Percentiles rank a stretch among this genome's conserved stretches.
phyloP scores from a whole-genome alignment of 257 asterid species.

The Schizonepeta tenuifolia region DNA sequence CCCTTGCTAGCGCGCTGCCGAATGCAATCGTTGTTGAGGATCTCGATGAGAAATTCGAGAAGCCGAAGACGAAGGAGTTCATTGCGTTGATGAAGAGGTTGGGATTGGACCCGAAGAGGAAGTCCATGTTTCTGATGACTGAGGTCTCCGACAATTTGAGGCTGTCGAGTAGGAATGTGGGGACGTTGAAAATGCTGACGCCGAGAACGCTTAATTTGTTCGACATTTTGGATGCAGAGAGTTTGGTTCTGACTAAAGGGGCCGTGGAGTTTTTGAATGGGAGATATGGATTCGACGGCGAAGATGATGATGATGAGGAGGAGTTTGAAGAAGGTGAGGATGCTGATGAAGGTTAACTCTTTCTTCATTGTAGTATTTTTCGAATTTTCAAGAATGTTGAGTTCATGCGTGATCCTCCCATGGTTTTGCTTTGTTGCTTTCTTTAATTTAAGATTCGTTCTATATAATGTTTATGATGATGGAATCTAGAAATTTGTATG shows the following conservation, averaged over 20 bases:
- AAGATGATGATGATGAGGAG: slow-evolving; percentile 49
- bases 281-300: slow-evolving; percentile 66
- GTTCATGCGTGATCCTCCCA: not conserved
- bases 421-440: not conserved
- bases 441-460: not conserved
- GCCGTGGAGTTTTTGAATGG: slow-evolving; percentile 84
- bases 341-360: slow-evolving; percentile 55
- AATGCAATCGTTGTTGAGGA: slow-evolving; percentile 87
- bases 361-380: not conserved
- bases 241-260: slow-evolving; percentile 66
- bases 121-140: slow-evolving; percentile 72
- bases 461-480: not conserved
- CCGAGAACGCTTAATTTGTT: slow-evolving; percentile 91
- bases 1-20: slow-evolving; percentile 71
- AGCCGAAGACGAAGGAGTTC: slow-evolving; percentile 86
- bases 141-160: slow-evolving; percentile 76
- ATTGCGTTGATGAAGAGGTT: slow-evolving; percentile 71
- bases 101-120: slow-evolving; percentile 93
- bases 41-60: slow-evolving; percentile 73
- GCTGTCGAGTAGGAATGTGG: slow-evolving; percentile 72
- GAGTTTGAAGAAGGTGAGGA: slow-evolving; percentile 49
- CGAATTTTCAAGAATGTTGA: not conserved
- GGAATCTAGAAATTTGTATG: not conserved
- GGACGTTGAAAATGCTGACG: slow-evolving; percentile 85
- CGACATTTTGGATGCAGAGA: slow-evolving; percentile 86